These are phyloP conservation scores for Sporisorium scitamineum DNA, from an alignment of 1,284 basidiomycete species.

Conservation along the genomic window DNA sequence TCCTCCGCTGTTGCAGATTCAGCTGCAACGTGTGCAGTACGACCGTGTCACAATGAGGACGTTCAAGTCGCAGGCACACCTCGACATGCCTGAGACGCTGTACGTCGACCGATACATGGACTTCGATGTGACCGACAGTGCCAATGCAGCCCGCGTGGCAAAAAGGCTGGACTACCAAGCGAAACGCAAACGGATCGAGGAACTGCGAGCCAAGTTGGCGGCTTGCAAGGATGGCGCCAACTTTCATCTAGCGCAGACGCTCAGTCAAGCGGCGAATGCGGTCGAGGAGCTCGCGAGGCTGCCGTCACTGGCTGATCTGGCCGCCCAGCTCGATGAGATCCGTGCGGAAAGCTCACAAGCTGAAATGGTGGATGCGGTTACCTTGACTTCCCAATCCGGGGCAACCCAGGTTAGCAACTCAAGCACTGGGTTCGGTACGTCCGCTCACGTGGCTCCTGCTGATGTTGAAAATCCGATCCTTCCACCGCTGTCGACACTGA, in stretches of 20 bases:
- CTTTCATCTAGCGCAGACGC: conserved; percentile 35
- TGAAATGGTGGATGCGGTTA: background rate
- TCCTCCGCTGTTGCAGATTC: conserved; percentile 92
- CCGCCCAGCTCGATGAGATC: conserved; percentile 30
- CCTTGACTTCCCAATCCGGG: background rate
- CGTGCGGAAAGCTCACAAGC: conserved; percentile 7
- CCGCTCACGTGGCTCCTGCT: background rate
- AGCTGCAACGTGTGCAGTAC: conserved; percentile 95
- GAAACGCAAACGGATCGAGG: conserved; percentile 42
- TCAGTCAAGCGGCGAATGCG: conserved; percentile 35
- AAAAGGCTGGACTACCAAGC: conserved; percentile 73
- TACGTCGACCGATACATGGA: conserved; percentile 90
- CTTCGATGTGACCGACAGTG: conserved; percentile 75
- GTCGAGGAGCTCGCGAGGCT: conserved; percentile 39
- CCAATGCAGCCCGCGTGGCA: conserved; percentile 73
- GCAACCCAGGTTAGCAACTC: conserved; percentile 8
- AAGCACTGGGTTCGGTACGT: background rate
- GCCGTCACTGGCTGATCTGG: conserved; percentile 27
- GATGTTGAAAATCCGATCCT: background rate
- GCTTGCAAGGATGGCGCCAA: conserved; percentile 42
- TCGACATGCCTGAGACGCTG: conserved; percentile 87
- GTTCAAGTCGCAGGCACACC: conserved; percentile 95
- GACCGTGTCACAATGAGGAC: conserved; percentile 87
- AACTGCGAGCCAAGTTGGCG: conserved; percentile 32
- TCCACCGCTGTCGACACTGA: conserved; percentile 20